Base-by-base conservation (phyloP, 2,329 filamentous ascomycete genomes). In the Periconia sp. region DNA sequence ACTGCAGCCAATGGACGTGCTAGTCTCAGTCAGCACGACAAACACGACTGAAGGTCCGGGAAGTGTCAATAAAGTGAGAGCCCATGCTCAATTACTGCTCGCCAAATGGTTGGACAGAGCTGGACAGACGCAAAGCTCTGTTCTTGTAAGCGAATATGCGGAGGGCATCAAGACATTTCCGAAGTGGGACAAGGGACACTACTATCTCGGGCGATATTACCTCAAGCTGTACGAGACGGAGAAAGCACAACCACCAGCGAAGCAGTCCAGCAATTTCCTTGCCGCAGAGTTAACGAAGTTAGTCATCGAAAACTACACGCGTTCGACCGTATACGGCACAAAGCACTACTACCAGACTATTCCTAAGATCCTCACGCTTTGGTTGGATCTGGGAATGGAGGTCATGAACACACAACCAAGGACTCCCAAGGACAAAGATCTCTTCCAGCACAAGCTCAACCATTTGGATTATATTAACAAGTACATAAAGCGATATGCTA, bases 281-380 rank as follows among this genome's bases (percentile, higher is more conserved):
- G 88, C 83, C 9, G 95, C 94, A 26, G 92, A 96, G 65, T 83
- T 86, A 15, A 85, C 90, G 2, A 91, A 92, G 62, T 79, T 96
- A 12, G 89, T 99, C 24, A 89, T 97, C 52, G 91, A 96, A 61
- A 96, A 95, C 64, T 96, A 95, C 61, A 77, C 96, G 31, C 84
- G 92, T 19, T 95, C 92, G 3, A 80, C 96, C 31, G 84, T 85
- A 19, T 92, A 86, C 55, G 94, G 94, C 22, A 94, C 90, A 33
- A 99, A 97, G 71, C 96, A 97, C 69, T 83, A 96, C 30, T 95
- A 96, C 61, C 92, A 97, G 69, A 96, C 92, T 0, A 76, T 99
- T 23, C 95, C 94, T 0, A 88, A 95, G 49, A 80, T 96, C 32
- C 73, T 99, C 28, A 99, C 94, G 0, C 77, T 99, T 2, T 99